Evolutionary conservation across 805 yeast genomes (phyloP).

Genomic region (Zygosaccharomyces kombuchaensis): DNA sequence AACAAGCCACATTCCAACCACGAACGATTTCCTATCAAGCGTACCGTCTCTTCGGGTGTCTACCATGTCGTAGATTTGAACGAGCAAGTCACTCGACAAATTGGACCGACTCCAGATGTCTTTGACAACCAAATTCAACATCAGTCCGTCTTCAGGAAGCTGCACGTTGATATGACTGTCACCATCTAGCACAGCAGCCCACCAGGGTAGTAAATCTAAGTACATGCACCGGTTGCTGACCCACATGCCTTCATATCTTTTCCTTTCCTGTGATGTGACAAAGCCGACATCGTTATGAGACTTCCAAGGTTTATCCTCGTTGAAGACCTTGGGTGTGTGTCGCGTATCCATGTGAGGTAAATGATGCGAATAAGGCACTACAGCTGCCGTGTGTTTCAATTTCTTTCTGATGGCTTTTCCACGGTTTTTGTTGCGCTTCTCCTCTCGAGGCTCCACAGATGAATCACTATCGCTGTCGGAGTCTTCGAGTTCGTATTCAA

Average conservation of each 20-base stretch:
- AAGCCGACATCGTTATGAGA: slow-evolving; percentile 59
- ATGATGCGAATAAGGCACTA: slow-evolving; percentile 15
- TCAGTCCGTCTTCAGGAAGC: slow-evolving; percentile 33
- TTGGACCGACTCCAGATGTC: slow-evolving; percentile 79
- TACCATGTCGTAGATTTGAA: slow-evolving; percentile 68
- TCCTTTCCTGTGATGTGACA: slow-evolving; percentile 63
- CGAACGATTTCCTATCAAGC: slow-evolving; percentile 71
- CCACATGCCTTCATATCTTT: slow-evolving; percentile 92
- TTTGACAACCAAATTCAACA: slow-evolving; percentile 52
- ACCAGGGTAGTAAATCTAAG: slow-evolving; percentile 38
- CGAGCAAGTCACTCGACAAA: slow-evolving; percentile 57
- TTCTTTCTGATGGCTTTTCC: slow-evolving; percentile 14
- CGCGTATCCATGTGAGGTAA: slow-evolving; percentile 14
- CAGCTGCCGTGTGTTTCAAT: slow-evolving; percentile 16
- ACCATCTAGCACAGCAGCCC: slow-evolving; percentile 20
- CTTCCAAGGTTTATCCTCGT: slow-evolving; percentile 93
- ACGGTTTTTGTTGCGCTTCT: slow-evolving; percentile 11
- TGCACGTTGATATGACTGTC: slow-evolving; percentile 8
- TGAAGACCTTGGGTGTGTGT: slow-evolving; percentile 41
- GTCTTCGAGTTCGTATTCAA: slow-evolving; percentile 4
- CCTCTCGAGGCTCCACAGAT: slow-evolving; percentile 6
- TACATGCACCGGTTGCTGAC: slow-evolving; percentile 76
- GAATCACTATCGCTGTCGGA: slow-evolving; percentile 17
- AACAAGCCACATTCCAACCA: slow-evolving; percentile 97
- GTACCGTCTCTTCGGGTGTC: slow-evolving; percentile 66